Base-by-base conservation (phyloP, 2,329 filamentous ascomycete species). In the Xylariales sp. region DNA sequence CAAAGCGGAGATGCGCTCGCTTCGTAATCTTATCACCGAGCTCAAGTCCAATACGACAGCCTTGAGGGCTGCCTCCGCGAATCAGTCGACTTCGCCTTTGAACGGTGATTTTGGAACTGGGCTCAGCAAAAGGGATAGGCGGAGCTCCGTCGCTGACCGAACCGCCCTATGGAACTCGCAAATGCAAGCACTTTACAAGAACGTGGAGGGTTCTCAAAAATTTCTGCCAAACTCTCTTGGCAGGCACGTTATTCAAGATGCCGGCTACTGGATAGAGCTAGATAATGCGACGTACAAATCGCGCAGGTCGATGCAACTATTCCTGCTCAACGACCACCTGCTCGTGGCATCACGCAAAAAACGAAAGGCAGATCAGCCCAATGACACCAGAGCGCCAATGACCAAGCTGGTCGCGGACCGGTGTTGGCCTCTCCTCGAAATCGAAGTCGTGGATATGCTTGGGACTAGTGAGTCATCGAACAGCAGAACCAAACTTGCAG, bases 261-360 rank as follows among this genome's bases (percentile, higher is more conserved):
- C 89, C 4, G 85, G 88, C 2, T 78, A 85, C 33, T 98, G 93
- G 93, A 86, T 97, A 42, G 91, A 98, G 65, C 72, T 98, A 44
- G 94, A 98, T 63, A 94, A 93, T 46, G 93, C 93, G 10, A 98
- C 93, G 0, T 97, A 95, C 81, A 96, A 95, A 62, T 88, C 91
- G 4, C 76, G 86, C 46, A 75, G 93, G 29, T 83, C 89, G 19
- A 90, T 97, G 60, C 88, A 95, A 56, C 81, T 98, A 43, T 90
- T 97, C 42, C 64, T 98, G 41, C 72, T 98, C 3, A 98, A 97
- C 57, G 93, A 98, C 55, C 90, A 98, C 61, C 70, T 98, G 2
- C 76, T 98, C 16, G 77, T 98, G 34, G 93, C 93, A 4, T 88
- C 87, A 17, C 82, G 87, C 49, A 96, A 96, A 68, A 95, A 96